Evolutionary conservation across 768 basidiomycete genomes (phyloP), one percentile per base, ranked within the genome.

Genomic region (Pleurotus ostreatus): DNA sequence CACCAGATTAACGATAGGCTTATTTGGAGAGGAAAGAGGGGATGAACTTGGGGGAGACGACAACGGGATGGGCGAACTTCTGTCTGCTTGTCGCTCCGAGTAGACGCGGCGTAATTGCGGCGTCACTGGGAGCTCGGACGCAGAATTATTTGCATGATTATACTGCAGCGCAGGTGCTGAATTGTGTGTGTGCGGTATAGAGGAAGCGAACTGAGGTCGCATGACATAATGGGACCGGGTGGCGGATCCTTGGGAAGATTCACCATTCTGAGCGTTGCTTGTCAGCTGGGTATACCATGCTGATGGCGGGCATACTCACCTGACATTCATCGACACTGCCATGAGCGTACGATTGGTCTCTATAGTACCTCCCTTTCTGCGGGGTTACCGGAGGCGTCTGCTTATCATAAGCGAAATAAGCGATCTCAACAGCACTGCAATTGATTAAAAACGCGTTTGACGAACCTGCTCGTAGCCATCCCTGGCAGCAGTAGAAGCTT

Each of bases 1-100:
- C 23, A 91, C 89, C n/a, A 86, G 69, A 63, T 91, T 88, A 20
- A 89, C 78, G 30, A 82, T 70, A 16, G 77, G 79, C 58, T 78
- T 78, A 51, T 71, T 68, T 5, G 89, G 88, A 51, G 87, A 88
- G 25, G 82, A 83, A 12, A 79, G 68, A 12, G 88, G 88, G 13
- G 89, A 86, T 12, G 75, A 77, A 16, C 76, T 67, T 22, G 69
- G 58, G 34, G 78, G 79, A 18, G 85, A 82, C 6, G 86, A 86
- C 12, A 82, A 76, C 46, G 79, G 83, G 48, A 82, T 75, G 55
- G 79, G 81, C 46, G 78, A 80, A 41, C 39, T 39, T 18, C 37
- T 23, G 13, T 20, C 39, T 3, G 20, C 39, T 9, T 39, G 51
- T 22, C 41, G 16, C 22, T 53, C 51, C 18, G 51, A 23, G 56